A percentile compares a stretch with the other conserved stretches of the same genome.
Conservation (phyloP, 495 filamentous ascomycete genomes). For the Penicillium diatomitis region DNA sequence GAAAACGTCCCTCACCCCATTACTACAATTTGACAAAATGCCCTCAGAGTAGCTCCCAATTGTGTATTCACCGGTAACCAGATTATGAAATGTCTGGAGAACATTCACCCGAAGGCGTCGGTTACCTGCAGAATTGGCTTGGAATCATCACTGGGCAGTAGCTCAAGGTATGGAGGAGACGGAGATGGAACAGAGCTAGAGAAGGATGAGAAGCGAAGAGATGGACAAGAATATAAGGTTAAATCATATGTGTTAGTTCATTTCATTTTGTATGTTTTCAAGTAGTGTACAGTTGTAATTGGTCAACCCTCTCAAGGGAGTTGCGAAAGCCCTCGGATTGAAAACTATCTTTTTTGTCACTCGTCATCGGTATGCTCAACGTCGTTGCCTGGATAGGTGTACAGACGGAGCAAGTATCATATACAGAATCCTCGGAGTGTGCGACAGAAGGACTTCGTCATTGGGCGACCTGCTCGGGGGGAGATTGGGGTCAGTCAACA, state of each 20-base stretch:
- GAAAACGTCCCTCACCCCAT: too few relatives aligned
- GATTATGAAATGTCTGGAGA: not conserved
- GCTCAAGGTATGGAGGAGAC: not conserved
- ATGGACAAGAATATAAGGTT: not conserved
- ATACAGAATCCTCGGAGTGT: constrained; percentile 21
- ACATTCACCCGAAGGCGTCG: constrained; percentile 1
- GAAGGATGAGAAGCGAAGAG: not conserved
- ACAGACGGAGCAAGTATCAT: constrained; percentile 24
- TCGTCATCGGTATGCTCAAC: constrained; percentile 30
- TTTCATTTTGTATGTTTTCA: not conserved
- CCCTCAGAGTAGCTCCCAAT: constrained; percentile 2
- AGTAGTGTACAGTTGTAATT: not conserved
- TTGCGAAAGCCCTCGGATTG: constrained; percentile 17
- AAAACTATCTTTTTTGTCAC: constrained; percentile 33
- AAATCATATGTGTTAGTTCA: not conserved
- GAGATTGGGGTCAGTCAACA: not conserved
- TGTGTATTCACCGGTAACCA: constrained; percentile 3
- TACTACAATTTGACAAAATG: too few relatives aligned
- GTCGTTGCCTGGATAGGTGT: constrained; percentile 21
- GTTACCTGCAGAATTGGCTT: constrained; percentile 22
- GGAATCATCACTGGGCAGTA: constrained; percentile 13
- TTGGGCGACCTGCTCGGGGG: constrained; percentile 6
- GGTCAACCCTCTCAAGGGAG: not conserved
- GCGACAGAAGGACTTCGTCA: constrained; percentile 23
- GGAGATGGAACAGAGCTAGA: not conserved